A percentile compares a stretch with the other conserved stretches of the same genome.
Conservation (phyloP, 441 rosid genomes). For the Jatropha podagrica region DNA sequence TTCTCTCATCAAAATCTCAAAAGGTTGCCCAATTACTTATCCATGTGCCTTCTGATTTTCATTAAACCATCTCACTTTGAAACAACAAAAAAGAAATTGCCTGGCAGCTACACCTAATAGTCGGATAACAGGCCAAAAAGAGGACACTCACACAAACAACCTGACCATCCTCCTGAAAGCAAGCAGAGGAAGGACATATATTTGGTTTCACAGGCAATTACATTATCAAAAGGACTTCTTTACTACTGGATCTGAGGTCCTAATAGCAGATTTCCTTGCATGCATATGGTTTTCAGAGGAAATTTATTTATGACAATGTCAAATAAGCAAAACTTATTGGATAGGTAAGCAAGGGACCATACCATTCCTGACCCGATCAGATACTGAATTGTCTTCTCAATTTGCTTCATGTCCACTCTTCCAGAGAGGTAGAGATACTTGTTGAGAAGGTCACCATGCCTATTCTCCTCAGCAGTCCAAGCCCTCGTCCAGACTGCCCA, state of each 20-base stretch:
- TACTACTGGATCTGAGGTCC: neutral
- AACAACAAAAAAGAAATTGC: neutral
- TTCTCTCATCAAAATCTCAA: constrained; percentile 4
- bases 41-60: constrained; percentile 4
- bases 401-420: constrained; percentile 85
- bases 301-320: neutral
- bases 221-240: neutral
- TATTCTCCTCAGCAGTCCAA: constrained; percentile 96
- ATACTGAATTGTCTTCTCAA: constrained; percentile 92
- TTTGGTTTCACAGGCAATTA: neutral
- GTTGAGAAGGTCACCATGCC: constrained; percentile 88
- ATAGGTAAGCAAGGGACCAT: constrained; percentile 21
- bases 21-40: neutral
- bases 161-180: neutral
- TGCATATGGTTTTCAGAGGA: constrained; percentile 1
- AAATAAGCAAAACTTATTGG: neutral
- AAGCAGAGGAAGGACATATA: neutral
- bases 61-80: neutral
- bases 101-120: neutral
- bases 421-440: constrained; percentile 86
- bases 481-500: constrained; percentile 97
- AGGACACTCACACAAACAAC: neutral
- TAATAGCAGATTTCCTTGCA: neutral
- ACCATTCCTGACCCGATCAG: constrained; percentile 97
- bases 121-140: constrained; percentile 7